Base-by-base conservation (phyloP, 78 protist species). In the Dictyostelium capitatum region DNA sequence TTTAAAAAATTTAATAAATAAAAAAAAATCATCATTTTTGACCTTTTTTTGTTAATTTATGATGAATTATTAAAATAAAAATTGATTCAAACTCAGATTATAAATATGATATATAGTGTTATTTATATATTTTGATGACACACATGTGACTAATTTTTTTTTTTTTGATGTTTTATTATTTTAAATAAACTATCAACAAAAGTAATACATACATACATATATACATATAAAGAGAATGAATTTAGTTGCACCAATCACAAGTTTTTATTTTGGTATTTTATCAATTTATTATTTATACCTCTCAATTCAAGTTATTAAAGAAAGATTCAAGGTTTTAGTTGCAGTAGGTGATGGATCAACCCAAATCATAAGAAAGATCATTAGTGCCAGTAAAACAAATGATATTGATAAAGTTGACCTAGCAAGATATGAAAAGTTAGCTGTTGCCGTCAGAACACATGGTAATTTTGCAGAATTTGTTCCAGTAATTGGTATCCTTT, bases 391-490 rank as follows among this genome's bases (percentile, higher is more conserved):
- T 30, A 65, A 65, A 65, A 30, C 20, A 23, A 28, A 28, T 9
- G 28, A 30, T 4, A 65, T 20, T 65, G 73, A 30, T 67, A 28
- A 32, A 32, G 30, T 32, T 32, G 11, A 14, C 30, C 25, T n/a
- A n/a, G 32, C 25, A 9, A 59, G 32, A 59, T 37, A 37, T 37
- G 43, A 37, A 37, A 37, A 37, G 2, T 37, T 82, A 5, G 11
- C 51, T 14, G 20, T 53, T 9, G 65, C 82, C 6, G 28, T 87
- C 25, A 56, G 92, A 50, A n/a, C 83, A 20, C 92, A 87, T n/a
- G 56, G 67, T 5, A 87, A 87, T 62, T 87, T 87, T 87, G 43
- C 14, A 32, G 92, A 87, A 65, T 87, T 25, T 47, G 79, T 87
- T 1, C 92, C 92, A 57, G 5, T 77, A 28, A 11, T 72, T 2